phyloP scores from a whole-genome alignment of 495 filamentous ascomycete species.

The Podospora bellae-mahoneyi region DNA sequence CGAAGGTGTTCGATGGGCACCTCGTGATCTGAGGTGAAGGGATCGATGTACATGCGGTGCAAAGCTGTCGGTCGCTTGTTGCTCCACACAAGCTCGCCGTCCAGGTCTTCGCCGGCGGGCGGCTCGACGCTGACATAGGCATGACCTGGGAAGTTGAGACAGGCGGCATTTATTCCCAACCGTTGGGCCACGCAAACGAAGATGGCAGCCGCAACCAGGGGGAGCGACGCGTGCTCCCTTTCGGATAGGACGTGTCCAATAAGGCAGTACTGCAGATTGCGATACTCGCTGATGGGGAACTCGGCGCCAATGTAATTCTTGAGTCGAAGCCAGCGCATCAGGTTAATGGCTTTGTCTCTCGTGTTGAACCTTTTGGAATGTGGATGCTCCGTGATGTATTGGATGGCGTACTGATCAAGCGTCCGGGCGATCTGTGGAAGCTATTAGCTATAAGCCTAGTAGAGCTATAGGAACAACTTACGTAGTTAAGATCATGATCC shows the following conservation, averaged over 20 bases:
- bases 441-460: neutral
- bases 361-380: slow-evolving; percentile 51
- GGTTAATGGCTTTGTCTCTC: slow-evolving; percentile 61
- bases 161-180: slow-evolving; percentile 65
- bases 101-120: slow-evolving; percentile 55
- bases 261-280: slow-evolving; percentile 78
- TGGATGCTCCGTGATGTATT: slow-evolving; percentile 49
- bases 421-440: slow-evolving; percentile 50
- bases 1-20: slow-evolving; percentile 30
- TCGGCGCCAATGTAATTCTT: slow-evolving; percentile 68
- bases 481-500: slow-evolving; percentile 69
- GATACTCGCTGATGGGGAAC: slow-evolving; percentile 58
- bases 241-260: slow-evolving; percentile 74
- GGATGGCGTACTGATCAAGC: slow-evolving; percentile 60
- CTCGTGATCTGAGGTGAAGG: slow-evolving; percentile 68
- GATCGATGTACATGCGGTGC: slow-evolving; percentile 70
- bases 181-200: slow-evolving; percentile 46
- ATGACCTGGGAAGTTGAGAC: slow-evolving; percentile 75
- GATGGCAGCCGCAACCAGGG: slow-evolving; percentile 68
- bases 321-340: slow-evolving; percentile 62
- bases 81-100: slow-evolving; percentile 46
- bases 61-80: slow-evolving; percentile 36
- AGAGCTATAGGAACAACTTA: slow-evolving; percentile 33
- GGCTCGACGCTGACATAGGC: slow-evolving; percentile 71
- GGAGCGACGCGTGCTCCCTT: slow-evolving; percentile 65